Base-by-base conservation (phyloP, 192 early-diverging fungal species). In the Entomortierella chlamydospora region DNA sequence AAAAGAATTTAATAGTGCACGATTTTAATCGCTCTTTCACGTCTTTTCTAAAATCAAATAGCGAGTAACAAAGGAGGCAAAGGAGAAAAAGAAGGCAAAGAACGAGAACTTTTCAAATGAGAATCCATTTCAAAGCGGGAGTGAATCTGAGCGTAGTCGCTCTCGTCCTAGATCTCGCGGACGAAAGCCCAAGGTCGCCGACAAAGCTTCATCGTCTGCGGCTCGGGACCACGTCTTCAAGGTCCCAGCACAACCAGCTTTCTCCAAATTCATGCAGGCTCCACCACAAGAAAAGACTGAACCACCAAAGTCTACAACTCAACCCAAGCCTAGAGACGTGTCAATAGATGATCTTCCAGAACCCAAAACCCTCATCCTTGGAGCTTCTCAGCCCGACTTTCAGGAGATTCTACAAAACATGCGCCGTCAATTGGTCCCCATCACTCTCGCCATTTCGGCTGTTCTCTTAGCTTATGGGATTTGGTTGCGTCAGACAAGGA, bases 51-150 rank as follows among this genome's bases (percentile, higher is more conserved):
- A 50, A 50, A 50, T 39, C 9, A 25, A 13, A 59, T 34, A n/a
- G 28, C 18, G 33, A 42, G 28, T 1, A 42, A 15, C 1, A 52
- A 55, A 15, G n/a, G n/a, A n/a, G n/a, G n/a, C n/a, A n/a, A 28
- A 58, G 52, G 57, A 71, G 39, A 52, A 26, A 18, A 58, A 50
- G 43, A 78, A 59, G 67, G 29, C 26, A 23, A 78, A 37, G 56
- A 60, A 34, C 31, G 54, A 64, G 25, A 72, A 74, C 20, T 83
- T 83, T 39, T 81, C 82, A 15, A 68, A 81, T 39, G 68, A 72
- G 29, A 83, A 83, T 29, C 82, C 82, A 51, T 83, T 83, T 33
- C 82, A 83, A 41, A 81, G 82, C 26, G 72, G 77, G 12, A 78
- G 60, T 29, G 76, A 83, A 25, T 62, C 73, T 22, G 68, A 70